These are phyloP conservation scores for Pseudocercospora fijiensis DNA, from an alignment of 2,329 filamentous ascomycete genomes.

Conservation along the genomic window DNA sequence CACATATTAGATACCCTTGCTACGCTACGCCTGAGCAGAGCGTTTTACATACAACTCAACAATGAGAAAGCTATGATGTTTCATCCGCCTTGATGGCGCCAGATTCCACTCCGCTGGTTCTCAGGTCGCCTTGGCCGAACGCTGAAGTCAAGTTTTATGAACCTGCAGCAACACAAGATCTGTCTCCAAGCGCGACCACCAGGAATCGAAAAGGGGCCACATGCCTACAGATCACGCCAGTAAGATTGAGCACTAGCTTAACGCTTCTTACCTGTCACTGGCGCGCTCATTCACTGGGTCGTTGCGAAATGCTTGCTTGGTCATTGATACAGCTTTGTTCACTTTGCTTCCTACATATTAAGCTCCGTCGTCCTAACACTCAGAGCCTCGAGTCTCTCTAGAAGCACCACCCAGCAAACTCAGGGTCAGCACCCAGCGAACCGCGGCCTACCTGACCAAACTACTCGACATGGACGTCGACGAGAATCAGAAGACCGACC, in stretches of 20 bases:
- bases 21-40: neutral
- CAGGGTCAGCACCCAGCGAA: neutral
- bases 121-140: neutral
- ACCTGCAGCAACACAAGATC: neutral
- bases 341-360: neutral
- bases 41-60: constrained; percentile 1
- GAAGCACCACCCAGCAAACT: neutral
- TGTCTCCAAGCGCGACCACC: too few relatives aligned
- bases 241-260: too few relatives aligned
- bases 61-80: constrained; percentile 2
- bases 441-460: neutral
- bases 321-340: neutral
- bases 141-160: neutral
- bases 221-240: too few relatives aligned
- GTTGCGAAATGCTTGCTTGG: neutral
- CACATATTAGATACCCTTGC: constrained; percentile 14
- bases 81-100: constrained; percentile 5
- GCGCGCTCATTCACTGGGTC: neutral
- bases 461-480: neutral
- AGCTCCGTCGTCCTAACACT: neutral
- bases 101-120: neutral
- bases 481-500: neutral
- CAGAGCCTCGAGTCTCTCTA: neutral
- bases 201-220: neutral
- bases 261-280: too few relatives aligned